A percentile compares a stretch with the other conserved stretches of the same genome.
phyloP scores from a whole-genome alignment of 257 asterid species.

The Solanum piurae region DNA sequence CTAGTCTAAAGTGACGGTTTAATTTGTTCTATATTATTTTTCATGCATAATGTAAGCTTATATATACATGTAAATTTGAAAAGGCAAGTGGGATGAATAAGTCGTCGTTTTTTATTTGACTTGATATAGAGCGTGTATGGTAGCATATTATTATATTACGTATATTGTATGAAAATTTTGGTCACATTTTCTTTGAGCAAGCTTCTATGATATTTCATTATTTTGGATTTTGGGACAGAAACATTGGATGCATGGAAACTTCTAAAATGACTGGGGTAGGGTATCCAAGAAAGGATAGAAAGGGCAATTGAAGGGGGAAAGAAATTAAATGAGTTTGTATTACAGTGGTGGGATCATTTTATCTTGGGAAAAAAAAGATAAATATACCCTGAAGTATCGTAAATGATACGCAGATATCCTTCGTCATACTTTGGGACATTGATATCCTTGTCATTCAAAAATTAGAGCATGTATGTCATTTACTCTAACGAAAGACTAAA shows the following conservation, averaged over 20 bases:
- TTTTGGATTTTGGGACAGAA: not conserved
- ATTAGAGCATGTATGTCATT: accelerated
- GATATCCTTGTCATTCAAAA: accelerated
- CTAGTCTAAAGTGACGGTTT: not conserved
- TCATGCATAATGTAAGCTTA: not conserved
- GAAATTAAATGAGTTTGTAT: no score
- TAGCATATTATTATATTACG: not conserved
- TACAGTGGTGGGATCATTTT: no score
- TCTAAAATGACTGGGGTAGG: not conserved
- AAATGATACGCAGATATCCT: no score
- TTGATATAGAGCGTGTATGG: not conserved
- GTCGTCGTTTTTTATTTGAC: slow-evolving; percentile 11
- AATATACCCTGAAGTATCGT: no score
- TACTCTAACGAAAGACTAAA: no score
- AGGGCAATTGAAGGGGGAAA: not conserved
- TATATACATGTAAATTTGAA: not conserved
- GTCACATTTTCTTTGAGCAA: not conserved
- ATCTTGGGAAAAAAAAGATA: no score
- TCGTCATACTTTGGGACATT: accelerated
- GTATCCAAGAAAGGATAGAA: not conserved
- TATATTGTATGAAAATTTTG: not conserved
- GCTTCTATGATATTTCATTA: not conserved
- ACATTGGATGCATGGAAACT: not conserved
- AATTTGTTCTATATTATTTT: not conserved
- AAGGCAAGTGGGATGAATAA: not conserved